Percentiles rank a stretch among this genome's conserved stretches.
Conservation (phyloP, 2,329 filamentous ascomycete species). For the Venturia nashicola region DNA sequence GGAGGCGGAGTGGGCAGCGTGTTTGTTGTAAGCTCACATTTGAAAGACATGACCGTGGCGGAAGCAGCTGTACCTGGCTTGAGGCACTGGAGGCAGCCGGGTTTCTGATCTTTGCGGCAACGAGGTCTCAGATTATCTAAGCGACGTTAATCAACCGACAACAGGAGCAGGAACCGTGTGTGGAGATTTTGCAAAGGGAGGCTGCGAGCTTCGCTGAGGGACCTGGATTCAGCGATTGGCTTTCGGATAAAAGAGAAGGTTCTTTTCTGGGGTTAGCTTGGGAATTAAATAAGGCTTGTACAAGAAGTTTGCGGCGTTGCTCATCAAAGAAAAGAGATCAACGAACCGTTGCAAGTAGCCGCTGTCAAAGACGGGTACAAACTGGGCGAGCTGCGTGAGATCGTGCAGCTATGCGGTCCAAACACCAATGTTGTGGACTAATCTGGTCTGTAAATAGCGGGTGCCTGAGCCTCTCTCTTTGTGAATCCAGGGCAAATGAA, state of each 20-base stretch:
- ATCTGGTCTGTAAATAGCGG: background rate
- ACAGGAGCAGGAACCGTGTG: background rate
- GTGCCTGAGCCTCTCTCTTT: conserved; percentile 1
- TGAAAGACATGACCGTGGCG: background rate
- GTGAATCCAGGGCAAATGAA: background rate
- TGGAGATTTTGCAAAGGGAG: background rate
- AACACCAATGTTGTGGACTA: conserved; percentile 2
- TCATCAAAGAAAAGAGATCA: background rate
- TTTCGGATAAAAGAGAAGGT: background rate
- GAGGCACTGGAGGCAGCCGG: background rate
- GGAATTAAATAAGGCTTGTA: background rate
- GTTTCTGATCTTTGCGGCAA: background rate
- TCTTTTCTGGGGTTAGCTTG: background rate
- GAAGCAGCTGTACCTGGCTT: background rate
- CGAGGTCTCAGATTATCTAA: conserved; percentile 2
- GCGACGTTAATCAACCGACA: background rate
- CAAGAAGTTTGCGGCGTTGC: conserved; percentile 3
- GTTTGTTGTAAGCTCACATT: background rate
- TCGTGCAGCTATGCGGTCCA: conserved; percentile 1
- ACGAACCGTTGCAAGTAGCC: conserved; percentile 7
- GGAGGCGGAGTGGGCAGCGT: background rate
- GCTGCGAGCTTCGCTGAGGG: background rate
- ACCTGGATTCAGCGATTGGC: background rate
- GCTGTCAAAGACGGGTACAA: conserved; percentile 4
- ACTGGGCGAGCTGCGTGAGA: background rate